A percentile compares a stretch with the other conserved stretches of the same genome.
Evolutionary conservation across 2,329 filamentous ascomycete genomes (phyloP).

Genomic region (Lachnellula arida): DNA sequence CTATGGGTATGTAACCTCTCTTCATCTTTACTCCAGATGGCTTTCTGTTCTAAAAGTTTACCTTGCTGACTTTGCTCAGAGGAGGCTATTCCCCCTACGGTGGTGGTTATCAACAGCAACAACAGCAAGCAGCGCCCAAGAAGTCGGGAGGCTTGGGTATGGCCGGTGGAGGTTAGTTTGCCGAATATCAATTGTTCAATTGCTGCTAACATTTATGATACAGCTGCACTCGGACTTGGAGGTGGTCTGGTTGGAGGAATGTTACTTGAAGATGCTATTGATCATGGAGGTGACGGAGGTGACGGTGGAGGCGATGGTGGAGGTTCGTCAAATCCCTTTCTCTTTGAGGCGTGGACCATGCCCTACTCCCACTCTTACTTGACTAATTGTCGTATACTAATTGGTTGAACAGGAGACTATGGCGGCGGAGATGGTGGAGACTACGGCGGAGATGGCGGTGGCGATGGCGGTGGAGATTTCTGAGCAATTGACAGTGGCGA

Average conservation of each 20-base stretch:
- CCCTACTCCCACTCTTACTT: background rate
- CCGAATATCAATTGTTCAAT: background rate
- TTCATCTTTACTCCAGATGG: background rate
- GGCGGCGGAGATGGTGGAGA: conserved; percentile 22
- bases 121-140: conserved; percentile 35
- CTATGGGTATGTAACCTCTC: background rate
- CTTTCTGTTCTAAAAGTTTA: background rate
- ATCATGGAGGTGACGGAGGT: conserved; percentile 13
- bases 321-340: background rate
- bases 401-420: background rate
- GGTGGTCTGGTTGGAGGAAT: conserved; percentile 77
- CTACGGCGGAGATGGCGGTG: conserved; percentile 25
- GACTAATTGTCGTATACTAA: background rate
- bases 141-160: conserved; percentile 58
- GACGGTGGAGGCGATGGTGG: conserved; percentile 23
- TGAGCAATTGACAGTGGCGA: background rate
- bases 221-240: conserved; percentile 65
- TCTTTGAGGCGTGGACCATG: background rate
- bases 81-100: conserved; percentile 28
- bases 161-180: conserved; percentile 49
- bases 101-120: conserved; percentile 25
- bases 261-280: conserved; percentile 62
- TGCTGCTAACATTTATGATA: background rate
- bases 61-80: conserved; percentile 5
- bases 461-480: conserved; percentile 16